Percentiles rank a stretch among this genome's conserved stretches.
Conservation (phyloP, 805 yeast species). For the Metschnikowia santaceciliae region DNA sequence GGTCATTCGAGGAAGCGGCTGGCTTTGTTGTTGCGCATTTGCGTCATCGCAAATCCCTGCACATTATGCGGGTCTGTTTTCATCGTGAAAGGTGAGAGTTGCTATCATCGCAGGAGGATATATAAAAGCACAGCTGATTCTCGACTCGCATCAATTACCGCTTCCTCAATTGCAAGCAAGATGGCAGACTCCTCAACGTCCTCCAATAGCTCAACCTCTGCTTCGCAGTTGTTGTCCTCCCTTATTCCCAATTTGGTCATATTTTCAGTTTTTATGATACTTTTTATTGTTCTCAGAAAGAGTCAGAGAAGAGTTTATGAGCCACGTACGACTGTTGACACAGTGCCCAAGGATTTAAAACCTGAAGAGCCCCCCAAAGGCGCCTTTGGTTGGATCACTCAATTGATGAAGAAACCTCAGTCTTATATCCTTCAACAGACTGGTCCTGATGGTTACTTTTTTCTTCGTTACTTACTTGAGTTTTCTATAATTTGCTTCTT, state of each 20-base stretch:
- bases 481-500: constrained; percentile 49
- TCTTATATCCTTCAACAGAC: constrained; percentile 62
- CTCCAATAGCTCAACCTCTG: constrained; percentile 27
- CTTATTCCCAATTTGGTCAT: constrained; percentile 43
- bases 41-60: constrained; percentile 1
- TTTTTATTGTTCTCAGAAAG: constrained; percentile 42
- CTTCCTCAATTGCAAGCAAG: neutral
- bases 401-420: constrained; percentile 52
- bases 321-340: constrained; percentile 44
- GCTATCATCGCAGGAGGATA: neutral
- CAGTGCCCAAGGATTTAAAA: constrained; percentile 43
- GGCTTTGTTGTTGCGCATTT: neutral
- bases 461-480: constrained; percentile 58
- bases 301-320: constrained; percentile 48
- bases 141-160: neutral
- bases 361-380: constrained; percentile 45
- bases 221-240: constrained; percentile 48
- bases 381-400: constrained; percentile 52
- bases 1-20: constrained; percentile 5
- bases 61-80: neutral
- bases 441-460: constrained; percentile 76
- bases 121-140: constrained; percentile 1
- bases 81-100: neutral
- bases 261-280: constrained; percentile 35
- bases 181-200: neutral